phyloP scores from a whole-genome alignment of 1,284 basidiomycete species.

The Sphaerobolus stellatus region DNA sequence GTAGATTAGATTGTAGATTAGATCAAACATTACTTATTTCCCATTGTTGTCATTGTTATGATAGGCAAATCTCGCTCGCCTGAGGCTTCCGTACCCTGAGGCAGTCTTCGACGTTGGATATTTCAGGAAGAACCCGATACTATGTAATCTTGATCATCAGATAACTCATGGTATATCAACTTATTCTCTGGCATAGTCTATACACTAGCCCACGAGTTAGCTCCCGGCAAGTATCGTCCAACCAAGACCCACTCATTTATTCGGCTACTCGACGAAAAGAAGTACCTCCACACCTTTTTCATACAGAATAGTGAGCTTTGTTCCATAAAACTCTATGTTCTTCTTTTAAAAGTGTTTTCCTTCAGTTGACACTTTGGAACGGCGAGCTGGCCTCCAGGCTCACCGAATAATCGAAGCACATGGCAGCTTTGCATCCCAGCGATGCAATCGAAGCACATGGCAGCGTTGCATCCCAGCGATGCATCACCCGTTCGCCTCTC shows the following conservation, averaged over 20 bases:
- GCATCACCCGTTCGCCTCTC: constrained; percentile 74
- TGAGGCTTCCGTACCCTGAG: constrained; percentile 76
- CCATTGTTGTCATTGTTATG: not conserved
- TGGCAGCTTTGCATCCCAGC: constrained; percentile 83
- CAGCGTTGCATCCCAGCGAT: constrained; percentile 65
- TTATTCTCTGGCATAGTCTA: constrained; percentile 56
- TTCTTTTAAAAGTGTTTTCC: not conserved
- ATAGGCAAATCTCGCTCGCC: constrained; percentile 70
- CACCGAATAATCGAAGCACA: constrained; percentile 90
- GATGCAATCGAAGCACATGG: constrained; percentile 85
- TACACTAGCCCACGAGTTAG: constrained; percentile 86
- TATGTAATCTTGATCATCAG: constrained; percentile 50
- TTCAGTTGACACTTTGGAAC: constrained; percentile 83
- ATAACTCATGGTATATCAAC: constrained; percentile 2
- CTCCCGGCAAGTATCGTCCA: constrained; percentile 84
- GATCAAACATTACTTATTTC: not conserved
- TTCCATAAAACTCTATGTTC: not conserved
- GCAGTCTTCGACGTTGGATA: constrained; percentile 79
- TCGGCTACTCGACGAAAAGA: constrained; percentile 65
- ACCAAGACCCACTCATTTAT: constrained; percentile 92
- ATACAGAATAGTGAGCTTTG: constrained; percentile 69
- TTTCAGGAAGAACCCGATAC: constrained; percentile 69
- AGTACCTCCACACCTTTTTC: constrained; percentile 72
- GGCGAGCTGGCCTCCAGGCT: constrained; percentile 75
- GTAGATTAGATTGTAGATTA: too few relatives aligned